Base-by-base conservation (phyloP, 2,329 filamentous ascomycete species). In the Microsporum audouinii region DNA sequence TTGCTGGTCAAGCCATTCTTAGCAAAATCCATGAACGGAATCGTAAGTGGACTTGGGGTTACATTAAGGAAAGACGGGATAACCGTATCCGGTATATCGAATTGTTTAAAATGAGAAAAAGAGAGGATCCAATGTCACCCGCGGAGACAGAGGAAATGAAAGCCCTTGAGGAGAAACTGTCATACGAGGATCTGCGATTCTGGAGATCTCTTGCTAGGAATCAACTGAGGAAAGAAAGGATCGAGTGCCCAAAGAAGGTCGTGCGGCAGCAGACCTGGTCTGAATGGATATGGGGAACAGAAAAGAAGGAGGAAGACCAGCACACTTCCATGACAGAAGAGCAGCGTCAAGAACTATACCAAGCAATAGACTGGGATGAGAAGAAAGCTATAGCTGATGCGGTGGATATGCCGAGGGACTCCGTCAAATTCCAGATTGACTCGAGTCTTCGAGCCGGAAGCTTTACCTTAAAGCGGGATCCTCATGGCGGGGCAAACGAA, bases 351-450 rank as follows among this genome's bases (percentile, higher is more conserved):
- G 92, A 99, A 74, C 82, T 99, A 7, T 99, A 97, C 73, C 88
- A 95, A 67, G 95, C 90, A 57, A 99, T 99, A 68, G 94, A 97
- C 69, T 99, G 92, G 86, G 89, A 99, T 64, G 94, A 99, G 74
- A 97, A 96, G 78, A 86, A 91, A 63, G 89, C 88, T 1, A 81
- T 99, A 43, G 82, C 90, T 0, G 91, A 96, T 66, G 87, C 88
- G 47, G 86, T 99, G 2, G 94, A 99, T 67, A 80, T 91, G 36
- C 95, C 95, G 0, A 84, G 89, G 60, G 94, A 99, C 67, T 90
- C 90, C 7, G 82, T 99, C 69, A 96, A 97, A 74, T 80, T 97
- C 72, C 89, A 96, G 71, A 79, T 99, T 57, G 91, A 97, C 71
- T 87, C 94, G 57, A 92, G 89, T 60, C 84, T 99, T n/a, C 88